Percentiles rank a stretch among this genome's conserved stretches.
These are phyloP conservation scores for Sordariomycetes sp. DNA, from an alignment of 2,329 filamentous ascomycete genomes.

Conservation along the genomic window DNA sequence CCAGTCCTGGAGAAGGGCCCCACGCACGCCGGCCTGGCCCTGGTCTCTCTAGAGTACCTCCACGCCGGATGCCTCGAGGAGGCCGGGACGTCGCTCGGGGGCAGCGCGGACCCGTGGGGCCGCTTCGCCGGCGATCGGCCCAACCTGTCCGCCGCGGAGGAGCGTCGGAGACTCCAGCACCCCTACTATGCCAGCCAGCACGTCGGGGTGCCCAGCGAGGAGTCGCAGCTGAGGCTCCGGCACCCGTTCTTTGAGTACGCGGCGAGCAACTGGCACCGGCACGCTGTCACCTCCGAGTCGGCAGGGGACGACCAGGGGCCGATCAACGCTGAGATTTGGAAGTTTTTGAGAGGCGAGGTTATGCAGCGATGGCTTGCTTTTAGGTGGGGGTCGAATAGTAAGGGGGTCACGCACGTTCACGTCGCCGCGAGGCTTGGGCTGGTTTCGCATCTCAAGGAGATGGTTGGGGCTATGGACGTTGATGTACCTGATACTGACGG, in stretches of 20 bases:
- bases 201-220: background rate
- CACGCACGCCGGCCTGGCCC: conserved; percentile 12
- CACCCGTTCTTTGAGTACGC: conserved; percentile 19
- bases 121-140: background rate
- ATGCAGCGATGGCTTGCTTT: background rate
- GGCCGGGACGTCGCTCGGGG: background rate
- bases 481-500: conserved; percentile 8
- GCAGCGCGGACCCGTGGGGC: background rate
- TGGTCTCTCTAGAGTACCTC: conserved; percentile 12
- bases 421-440: conserved; percentile 6
- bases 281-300: conserved; percentile 12
- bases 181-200: too few relatives aligned
- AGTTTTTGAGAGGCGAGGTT: background rate
- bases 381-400: background rate
- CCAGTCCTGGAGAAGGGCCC: conserved; percentile 9
- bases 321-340: background rate
- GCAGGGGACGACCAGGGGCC: conserved; percentile 9
- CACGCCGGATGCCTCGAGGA: conserved; percentile 8
- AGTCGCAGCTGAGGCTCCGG: conserved; percentile 6
- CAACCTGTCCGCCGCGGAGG: too few relatives aligned
- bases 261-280: conserved; percentile 17
- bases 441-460: conserved; percentile 7
- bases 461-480: conserved; percentile 8
- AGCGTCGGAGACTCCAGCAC: too few relatives aligned
- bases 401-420: conserved; percentile 3